Evolutionary conservation across 805 yeast genomes (phyloP), one percentile per base, ranked within the genome.

Genomic region (Debaryomyces maramus): DNA sequence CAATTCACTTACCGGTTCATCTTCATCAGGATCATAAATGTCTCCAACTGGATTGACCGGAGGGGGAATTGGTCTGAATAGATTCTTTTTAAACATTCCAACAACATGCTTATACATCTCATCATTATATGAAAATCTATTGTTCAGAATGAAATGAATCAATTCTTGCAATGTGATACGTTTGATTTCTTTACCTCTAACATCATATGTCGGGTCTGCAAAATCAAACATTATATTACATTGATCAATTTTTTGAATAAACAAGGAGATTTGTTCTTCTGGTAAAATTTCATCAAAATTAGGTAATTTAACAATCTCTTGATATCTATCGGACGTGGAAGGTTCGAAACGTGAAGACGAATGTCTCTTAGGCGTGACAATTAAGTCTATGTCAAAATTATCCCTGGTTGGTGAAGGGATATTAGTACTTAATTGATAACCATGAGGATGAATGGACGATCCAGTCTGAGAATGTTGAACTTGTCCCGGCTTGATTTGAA

Each of bases 11-110:
- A 93, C 95, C 3, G 98, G 98, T 65, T 93, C 99, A 68, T 93
- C 99, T 66, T 93, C 99, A 65, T 93, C 99, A 1, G 99, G 99
- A 55, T 93, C 99, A 63, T 78, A 93, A 28, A 91, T 78, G 49
- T 93, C 99, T 27, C 99, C 99, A 33, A 90, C 78, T 4, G 98
- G 98, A 60, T 93, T 93, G 26, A 90, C 96, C 1, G 98, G 97
- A 1, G 99, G 99, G 3, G 99, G 98, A 35, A 93, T 88, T 22
- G 98, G 96, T 56, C 99, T 79, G 64, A 93, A 90, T 40, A 93
- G 74, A 64, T 93, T 93, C 43, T 76, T 78, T 54, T 81, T 83
- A 65, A 90, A 93, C 97, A 93, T 91, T 16, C 77, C 77, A 30
- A 90, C 89, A 40, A 91, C 95, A 54, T 84, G 88, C 38, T 75